phyloP scores from a whole-genome alignment of 495 filamentous ascomycete species.

The Aspergillus sclerotioniger region DNA sequence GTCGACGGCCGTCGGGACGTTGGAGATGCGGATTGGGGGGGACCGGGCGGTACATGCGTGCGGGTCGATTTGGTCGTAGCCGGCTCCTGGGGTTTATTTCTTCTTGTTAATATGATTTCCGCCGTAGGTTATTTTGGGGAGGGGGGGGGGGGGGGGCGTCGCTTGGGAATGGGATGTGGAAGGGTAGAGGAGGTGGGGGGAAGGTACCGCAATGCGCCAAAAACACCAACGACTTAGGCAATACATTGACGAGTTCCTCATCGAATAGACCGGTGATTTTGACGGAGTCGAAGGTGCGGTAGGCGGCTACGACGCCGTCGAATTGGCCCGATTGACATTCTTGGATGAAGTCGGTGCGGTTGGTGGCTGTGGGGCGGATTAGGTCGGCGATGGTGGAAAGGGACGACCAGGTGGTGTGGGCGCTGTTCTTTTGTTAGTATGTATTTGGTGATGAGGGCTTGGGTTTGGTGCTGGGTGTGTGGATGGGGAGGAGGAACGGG shows the following conservation, averaged over 20 bases:
- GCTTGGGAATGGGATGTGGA: too few relatives aligned
- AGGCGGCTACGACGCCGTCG: conserved; percentile 64
- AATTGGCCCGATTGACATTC: conserved; percentile 70
- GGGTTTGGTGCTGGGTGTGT: too few relatives aligned
- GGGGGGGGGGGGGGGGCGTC: too few relatives aligned
- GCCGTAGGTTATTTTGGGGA: too few relatives aligned
- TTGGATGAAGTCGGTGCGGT: conserved; percentile 65
- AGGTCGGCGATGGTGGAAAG: conserved; percentile 52
- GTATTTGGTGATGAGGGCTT: too few relatives aligned
- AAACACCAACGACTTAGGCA: conserved; percentile 55
- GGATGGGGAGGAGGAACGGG: not conserved
- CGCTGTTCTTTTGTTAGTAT: conserved; percentile 20
- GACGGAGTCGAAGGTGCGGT: conserved; percentile 71
- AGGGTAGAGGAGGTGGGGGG: not conserved
- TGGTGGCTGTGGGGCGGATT: conserved; percentile 47
- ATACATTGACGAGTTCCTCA: conserved; percentile 58
- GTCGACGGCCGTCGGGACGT: conserved; percentile 77
- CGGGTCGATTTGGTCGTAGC: conserved; percentile 79
- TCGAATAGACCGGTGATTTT: conserved; percentile 59
- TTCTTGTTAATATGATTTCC: too few relatives aligned
- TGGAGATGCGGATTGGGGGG: conserved; percentile 65
- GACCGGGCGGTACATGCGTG: conserved; percentile 62
- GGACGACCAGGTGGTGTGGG: conserved; percentile 47
- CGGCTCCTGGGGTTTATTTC: too few relatives aligned
- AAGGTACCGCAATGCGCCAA: conserved; percentile 53